Evolutionary conservation across 1,139 yeast genomes (phyloP).

Genomic region (Debaryomyces subglobosus): DNA sequence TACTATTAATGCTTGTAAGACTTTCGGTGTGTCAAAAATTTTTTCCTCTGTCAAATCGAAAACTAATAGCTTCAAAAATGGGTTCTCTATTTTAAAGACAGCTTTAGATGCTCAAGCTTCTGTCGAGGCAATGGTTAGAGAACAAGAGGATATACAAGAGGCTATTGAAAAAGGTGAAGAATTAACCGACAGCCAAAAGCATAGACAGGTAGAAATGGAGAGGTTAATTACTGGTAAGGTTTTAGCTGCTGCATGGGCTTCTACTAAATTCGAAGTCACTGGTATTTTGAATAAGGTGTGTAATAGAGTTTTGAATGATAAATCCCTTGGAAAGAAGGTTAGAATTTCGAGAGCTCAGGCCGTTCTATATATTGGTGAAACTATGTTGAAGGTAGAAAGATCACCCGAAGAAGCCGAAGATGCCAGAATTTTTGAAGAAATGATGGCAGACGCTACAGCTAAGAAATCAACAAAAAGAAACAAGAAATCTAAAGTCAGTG

Average conservation of each 20-base stretch:
- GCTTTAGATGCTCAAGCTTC: constrained; percentile 48
- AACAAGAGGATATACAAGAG: constrained; percentile 50
- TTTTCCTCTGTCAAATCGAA: constrained; percentile 51
- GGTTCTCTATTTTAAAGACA: constrained; percentile 42
- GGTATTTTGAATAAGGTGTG: constrained; percentile 70
- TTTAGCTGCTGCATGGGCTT: constrained; percentile 78
- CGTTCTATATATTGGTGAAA: constrained; percentile 57
- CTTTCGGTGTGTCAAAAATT: constrained; percentile 55
- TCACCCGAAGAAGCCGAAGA: constrained; percentile 74
- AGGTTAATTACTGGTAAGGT: constrained; percentile 71
- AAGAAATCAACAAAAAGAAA: constrained; percentile 43
- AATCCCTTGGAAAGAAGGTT: constrained; percentile 50
- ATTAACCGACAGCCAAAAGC: constrained; percentile 45
- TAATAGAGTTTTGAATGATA: constrained; percentile 60
- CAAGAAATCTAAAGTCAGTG: constrained; percentile 15
- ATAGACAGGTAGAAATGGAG: constrained; percentile 64
- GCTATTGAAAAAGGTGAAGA: constrained; percentile 31
- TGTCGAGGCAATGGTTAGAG: constrained; percentile 46
- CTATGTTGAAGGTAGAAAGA: constrained; percentile 58
- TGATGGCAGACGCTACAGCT: constrained; percentile 68
- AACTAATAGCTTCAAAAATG: constrained; percentile 41
- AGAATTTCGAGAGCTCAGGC: constrained; percentile 64
- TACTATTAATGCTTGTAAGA: constrained; percentile 38
- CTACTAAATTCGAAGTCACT: constrained; percentile 74
- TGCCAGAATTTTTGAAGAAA: constrained; percentile 72